Evolutionary conservation across 1,284 basidiomycete species (phyloP).

Genomic region (Exsudoporus floridanus): DNA sequence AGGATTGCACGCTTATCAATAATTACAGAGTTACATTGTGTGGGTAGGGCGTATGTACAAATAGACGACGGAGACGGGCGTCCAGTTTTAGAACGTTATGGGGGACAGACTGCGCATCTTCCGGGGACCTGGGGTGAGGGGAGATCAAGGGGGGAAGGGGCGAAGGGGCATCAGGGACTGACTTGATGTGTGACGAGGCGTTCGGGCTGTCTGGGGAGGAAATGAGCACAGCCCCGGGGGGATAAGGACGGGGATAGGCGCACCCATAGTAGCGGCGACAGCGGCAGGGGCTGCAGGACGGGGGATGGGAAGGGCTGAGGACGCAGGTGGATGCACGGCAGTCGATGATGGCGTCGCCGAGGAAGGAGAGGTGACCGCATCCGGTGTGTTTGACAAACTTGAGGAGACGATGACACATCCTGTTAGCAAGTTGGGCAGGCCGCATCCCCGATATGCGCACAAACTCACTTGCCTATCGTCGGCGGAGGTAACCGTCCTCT

Average conservation of each 20-base stretch:
- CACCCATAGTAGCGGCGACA: conserved; percentile 63
- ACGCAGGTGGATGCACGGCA: conserved; percentile 47
- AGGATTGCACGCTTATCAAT: conserved; percentile 1
- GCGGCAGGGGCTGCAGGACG: conserved; percentile 45
- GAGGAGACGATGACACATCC: conserved; percentile 67
- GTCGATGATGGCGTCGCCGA: conserved; percentile 52
- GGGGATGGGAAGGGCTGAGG: conserved; percentile 50
- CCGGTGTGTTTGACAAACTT: conserved; percentile 47
- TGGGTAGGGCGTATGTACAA: conserved; percentile 13
- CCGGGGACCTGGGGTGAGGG: conserved; percentile 37
- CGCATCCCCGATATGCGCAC: background rate
- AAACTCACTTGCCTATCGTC: conserved; percentile 40
- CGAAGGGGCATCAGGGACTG: conserved; percentile 8
- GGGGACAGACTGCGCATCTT: conserved; percentile 43
- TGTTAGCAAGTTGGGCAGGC: background rate
- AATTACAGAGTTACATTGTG: conserved; percentile 18
- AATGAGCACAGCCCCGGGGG: background rate
- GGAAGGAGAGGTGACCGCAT: conserved; percentile 59
- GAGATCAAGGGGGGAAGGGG: conserved; percentile 9
- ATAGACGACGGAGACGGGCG: background rate
- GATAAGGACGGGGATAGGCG: conserved; percentile 20
- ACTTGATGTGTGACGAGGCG: conserved; percentile 38
- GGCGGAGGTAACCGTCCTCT: conserved; percentile 61
- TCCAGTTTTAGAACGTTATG: conserved; percentile 8
- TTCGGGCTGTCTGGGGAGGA: conserved; percentile 31